Evolutionary conservation across 2,329 filamentous ascomycete species (phyloP).

Genomic region (Cadophora gregata): DNA sequence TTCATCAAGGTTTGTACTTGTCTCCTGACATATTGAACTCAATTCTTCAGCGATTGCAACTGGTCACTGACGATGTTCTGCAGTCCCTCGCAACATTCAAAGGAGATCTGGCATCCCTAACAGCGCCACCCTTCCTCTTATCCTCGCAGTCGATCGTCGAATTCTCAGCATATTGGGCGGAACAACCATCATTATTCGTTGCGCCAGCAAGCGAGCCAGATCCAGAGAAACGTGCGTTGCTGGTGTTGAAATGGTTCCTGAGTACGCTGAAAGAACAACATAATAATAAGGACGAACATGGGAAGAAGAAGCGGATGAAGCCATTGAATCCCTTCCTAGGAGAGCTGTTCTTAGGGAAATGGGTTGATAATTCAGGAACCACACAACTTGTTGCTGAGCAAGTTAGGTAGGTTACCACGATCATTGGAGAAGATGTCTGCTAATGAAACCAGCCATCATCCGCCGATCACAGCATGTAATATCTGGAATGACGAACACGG

Average conservation of each 20-base stretch:
- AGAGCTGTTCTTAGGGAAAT: slow-evolving; percentile 89
- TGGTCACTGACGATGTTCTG: slow-evolving; percentile 4
- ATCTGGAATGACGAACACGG: slow-evolving; percentile 87
- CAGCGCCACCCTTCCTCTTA: slow-evolving; percentile 83
- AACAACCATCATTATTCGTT: slow-evolving; percentile 77
- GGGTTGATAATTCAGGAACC: slow-evolving; percentile 80
- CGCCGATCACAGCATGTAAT: slow-evolving; percentile 90
- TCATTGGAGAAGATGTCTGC: background rate
- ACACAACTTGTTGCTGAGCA: slow-evolving; percentile 92
- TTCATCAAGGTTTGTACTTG: slow-evolving; percentile 41
- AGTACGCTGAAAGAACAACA: slow-evolving; percentile 90
- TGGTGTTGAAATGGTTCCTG: slow-evolving; percentile 94
- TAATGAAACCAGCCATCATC: slow-evolving; percentile 70
- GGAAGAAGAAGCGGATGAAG: slow-evolving; percentile 90
- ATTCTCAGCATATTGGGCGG: slow-evolving; percentile 83
- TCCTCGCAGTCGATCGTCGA: slow-evolving; percentile 80
- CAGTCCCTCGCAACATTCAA: slow-evolving; percentile 81
- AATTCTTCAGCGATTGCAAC: background rate
- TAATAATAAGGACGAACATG: slow-evolving; percentile 65
- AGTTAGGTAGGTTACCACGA: slow-evolving; percentile 57
- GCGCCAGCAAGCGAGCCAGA: slow-evolving; percentile 81
- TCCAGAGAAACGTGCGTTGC: slow-evolving; percentile 79
- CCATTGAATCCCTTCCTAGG: slow-evolving; percentile 94
- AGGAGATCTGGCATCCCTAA: slow-evolving; percentile 80
- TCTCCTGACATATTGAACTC: background rate